Base-by-base conservation (phyloP, 2,329 filamentous ascomycete genomes). In the Colletotrichum sojae region DNA sequence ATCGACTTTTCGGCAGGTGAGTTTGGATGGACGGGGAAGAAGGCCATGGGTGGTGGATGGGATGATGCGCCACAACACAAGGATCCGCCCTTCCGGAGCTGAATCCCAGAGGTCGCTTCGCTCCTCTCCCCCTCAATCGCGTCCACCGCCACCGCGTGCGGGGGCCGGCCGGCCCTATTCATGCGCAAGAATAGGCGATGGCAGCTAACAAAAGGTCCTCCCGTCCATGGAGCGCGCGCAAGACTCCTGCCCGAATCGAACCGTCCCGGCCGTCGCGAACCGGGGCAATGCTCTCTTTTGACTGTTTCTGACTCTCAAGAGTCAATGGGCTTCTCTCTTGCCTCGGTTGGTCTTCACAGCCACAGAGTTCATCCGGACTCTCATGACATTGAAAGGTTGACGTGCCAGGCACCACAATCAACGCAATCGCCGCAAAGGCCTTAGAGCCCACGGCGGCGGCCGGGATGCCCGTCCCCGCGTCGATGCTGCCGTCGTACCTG, bases 381-480 rank as follows among this genome's bases (percentile, higher is more conserved):
- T 49, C 9, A 16, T 9, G 22, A 8, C 46, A 9, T 22, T 6
- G 46, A 25, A 25, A 2, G 27, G 43, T 52, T 67, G 59, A 53
- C 59, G 58, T 67, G 64, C 64, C 59, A 52, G 15, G 18, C 36
- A 52, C 64, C 20, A 40, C 22, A 20, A 46, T 39, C 64, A 39
- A 58, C 64, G 59, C 64, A 45, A 67, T 58, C 59, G 46, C 46
- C 9, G 25, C 31, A 36, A 25, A 25, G 22, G 4, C 22, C 22
- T 25, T 25, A 25, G 59, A 63, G 97, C 95, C 1, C 92, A 97
- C 78, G 86, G 95, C 76, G 87, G 88, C 72, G 94, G 90, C 77
- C 89, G 92, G 71, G 92, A 96, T 82, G 90, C 91, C 73, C 88
- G 92, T 73, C 88, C 91, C 48, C 90, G 89, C 69, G 92, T 97